Evolutionary conservation across 306 rosid species (phyloP).

Genomic region (Oemleria cerasiformis): DNA sequence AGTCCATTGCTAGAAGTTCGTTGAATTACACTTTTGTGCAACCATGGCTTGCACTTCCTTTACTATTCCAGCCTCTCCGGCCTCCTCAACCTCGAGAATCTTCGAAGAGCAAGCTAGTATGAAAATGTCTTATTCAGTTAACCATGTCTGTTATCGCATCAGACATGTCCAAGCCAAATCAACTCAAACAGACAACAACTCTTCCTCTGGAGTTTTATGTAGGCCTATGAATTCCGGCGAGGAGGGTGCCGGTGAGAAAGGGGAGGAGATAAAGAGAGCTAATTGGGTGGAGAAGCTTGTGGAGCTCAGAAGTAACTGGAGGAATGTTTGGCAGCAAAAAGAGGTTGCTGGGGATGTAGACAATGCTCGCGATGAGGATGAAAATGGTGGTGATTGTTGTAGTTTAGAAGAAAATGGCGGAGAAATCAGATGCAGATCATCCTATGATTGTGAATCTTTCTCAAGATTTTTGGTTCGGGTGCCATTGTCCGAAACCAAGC

Average conservation of each 20-base stretch:
- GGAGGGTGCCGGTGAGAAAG: slow-evolving; percentile 24
- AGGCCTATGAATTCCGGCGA: neutral
- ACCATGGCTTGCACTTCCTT: slow-evolving; percentile 53
- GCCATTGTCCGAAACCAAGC: slow-evolving; percentile 61
- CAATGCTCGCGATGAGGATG: slow-evolving; percentile 16
- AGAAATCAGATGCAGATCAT: slow-evolving; percentile 18
- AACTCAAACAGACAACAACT: slow-evolving; percentile 35
- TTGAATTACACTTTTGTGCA: neutral
- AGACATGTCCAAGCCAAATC: slow-evolving; percentile 36
- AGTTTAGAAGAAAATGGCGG: slow-evolving; percentile 39
- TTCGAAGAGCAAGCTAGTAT: slow-evolving; percentile 32
- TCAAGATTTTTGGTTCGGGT: slow-evolving; percentile 57
- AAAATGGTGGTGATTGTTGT: slow-evolving; percentile 38
- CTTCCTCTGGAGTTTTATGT: slow-evolving; percentile 34
- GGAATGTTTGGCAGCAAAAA: slow-evolving; percentile 33
- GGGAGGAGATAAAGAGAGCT: slow-evolving; percentile 43
- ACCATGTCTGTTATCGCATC: slow-evolving; percentile 39
- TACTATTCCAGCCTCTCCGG: slow-evolving; percentile 44
- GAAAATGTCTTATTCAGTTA: slow-evolving; percentile 51
- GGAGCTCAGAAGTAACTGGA: slow-evolving; percentile 70
- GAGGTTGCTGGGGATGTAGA: slow-evolving; percentile 34
- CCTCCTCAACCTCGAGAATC: slow-evolving; percentile 24
- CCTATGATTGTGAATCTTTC: slow-evolving; percentile 41
- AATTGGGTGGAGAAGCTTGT: slow-evolving; percentile 76
- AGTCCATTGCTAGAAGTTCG: neutral